phyloP scores from a whole-genome alignment of 2,329 filamentous ascomycete genomes.

The Lasiodiplodia theobromae region DNA sequence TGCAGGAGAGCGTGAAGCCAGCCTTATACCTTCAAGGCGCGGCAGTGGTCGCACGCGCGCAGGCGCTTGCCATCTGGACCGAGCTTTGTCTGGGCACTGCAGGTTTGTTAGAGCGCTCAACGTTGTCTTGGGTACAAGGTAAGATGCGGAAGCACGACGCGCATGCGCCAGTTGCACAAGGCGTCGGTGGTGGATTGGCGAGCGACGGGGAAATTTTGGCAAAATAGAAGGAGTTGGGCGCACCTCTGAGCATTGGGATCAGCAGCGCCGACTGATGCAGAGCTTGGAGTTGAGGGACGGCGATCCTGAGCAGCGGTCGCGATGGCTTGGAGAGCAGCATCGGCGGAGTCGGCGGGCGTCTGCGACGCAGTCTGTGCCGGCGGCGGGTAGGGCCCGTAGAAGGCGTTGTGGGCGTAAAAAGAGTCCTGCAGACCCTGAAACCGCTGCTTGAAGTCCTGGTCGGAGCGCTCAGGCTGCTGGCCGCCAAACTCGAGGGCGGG shows the following conservation, averaged over 20 bases:
- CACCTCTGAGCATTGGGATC: constrained; percentile 17
- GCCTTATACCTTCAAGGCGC: constrained; percentile 24
- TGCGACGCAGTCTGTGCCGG: constrained; percentile 8
- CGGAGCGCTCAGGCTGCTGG: constrained; percentile 19
- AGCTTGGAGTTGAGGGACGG: constrained; percentile 25
- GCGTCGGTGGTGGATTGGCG: not conserved
- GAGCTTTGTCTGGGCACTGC: constrained; percentile 28
- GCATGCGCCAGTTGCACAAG: not conserved
- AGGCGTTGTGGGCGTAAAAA: constrained; percentile 18
- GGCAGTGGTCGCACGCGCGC: constrained; percentile 31
- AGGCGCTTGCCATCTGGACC: constrained; percentile 29
- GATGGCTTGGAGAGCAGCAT: constrained; percentile 27
- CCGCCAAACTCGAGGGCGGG: constrained; percentile 19
- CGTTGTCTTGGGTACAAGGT: not conserved
- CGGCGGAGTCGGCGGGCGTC: constrained; percentile 16
- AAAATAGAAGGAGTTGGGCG: not conserved
- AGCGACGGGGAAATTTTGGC: not conserved
- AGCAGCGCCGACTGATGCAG: constrained; percentile 22
- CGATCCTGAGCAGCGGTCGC: constrained; percentile 27
- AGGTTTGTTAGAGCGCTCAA: not conserved
- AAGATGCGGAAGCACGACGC: not conserved
- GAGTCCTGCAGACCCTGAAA: constrained; percentile 26
- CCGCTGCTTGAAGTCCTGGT: constrained; percentile 25
- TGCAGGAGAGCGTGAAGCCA: not conserved
- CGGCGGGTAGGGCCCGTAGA: constrained; percentile 15